Evolutionary conservation across 805 yeast genomes (phyloP).

Genomic region (Candida golubevii): DNA sequence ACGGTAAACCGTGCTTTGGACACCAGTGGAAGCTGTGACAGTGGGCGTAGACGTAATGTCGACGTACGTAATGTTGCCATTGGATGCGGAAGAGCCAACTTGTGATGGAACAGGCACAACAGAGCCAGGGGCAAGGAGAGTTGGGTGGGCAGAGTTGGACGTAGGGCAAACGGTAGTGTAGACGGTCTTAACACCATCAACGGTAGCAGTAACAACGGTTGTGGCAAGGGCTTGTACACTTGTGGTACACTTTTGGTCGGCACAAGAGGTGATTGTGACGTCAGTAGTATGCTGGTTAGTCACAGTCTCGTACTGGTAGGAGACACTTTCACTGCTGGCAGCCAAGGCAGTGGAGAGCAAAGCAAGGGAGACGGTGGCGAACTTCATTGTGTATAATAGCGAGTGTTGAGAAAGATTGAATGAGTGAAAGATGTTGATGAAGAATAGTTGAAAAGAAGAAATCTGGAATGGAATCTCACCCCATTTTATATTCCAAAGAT

Average conservation of each 20-base stretch:
- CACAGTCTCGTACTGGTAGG: conserved; percentile 16
- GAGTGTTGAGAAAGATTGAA: background rate
- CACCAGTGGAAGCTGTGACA: conserved; percentile 43
- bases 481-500: too few relatives aligned
- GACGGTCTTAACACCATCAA: conserved; percentile 22
- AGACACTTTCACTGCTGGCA: conserved; percentile 17
- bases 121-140: conserved; percentile 5
- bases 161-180: conserved; percentile 19
- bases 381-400: conserved; percentile 18
- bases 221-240: conserved; percentile 15
- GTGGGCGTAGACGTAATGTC: conserved; percentile 50
- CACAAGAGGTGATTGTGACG: conserved; percentile 26
- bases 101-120: conserved; percentile 10
- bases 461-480: background rate
- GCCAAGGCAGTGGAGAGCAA: conserved; percentile 21
- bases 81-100: conserved; percentile 11
- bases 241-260: conserved; percentile 19
- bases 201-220: conserved; percentile 22
- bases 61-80: conserved; percentile 37
- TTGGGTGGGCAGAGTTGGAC: conserved; percentile 8
- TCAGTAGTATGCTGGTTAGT: conserved; percentile 23
- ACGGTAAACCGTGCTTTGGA: conserved; percentile 37
- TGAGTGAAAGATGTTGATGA: background rate
- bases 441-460: background rate
- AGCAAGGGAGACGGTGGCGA: conserved; percentile 17